These are phyloP conservation scores for Scytalidium sp. DNA, from an alignment of 2,329 filamentous ascomycete genomes.

Conservation along the genomic window DNA sequence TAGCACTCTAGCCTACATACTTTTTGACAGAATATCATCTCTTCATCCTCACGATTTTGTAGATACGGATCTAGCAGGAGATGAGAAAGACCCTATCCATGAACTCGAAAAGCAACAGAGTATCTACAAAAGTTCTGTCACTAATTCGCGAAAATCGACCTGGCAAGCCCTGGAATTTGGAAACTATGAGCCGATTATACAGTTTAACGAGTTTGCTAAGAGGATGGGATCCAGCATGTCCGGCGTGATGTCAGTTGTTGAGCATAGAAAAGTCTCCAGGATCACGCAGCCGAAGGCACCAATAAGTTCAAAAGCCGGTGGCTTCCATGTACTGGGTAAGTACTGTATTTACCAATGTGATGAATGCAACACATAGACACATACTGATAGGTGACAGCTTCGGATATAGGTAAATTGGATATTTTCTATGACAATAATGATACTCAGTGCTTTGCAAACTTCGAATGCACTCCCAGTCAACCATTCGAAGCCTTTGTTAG, in stretches of 20 bases:
- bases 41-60: conserved; percentile 32
- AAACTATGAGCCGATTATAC: conserved; percentile 30
- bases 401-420: neutral
- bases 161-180: conserved; percentile 27
- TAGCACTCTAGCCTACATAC: conserved; percentile 34
- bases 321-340: conserved; percentile 27
- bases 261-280: conserved; percentile 24
- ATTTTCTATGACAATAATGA: conserved; percentile 25
- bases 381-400: neutral
- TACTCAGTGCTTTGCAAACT: conserved; percentile 28
- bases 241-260: conserved; percentile 22
- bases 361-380: too few species aligned
- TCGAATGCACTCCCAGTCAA: conserved; percentile 18
- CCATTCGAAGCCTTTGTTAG: conserved; percentile 21
- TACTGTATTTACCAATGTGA: neutral
- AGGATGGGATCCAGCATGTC: conserved; percentile 20
- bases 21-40: conserved; percentile 35
- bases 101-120: conserved; percentile 24
- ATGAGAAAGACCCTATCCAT: conserved; percentile 13
- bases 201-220: conserved; percentile 26
- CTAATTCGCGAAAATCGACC: conserved; percentile 25
- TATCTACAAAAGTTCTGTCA: conserved; percentile 19
- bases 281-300: conserved; percentile 15
- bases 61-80: neutral
- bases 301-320: conserved; percentile 11